Evolutionary conservation across 371 early-diverging fungal species (phyloP).

Genomic region (Apophysomyces ossiformis): DNA sequence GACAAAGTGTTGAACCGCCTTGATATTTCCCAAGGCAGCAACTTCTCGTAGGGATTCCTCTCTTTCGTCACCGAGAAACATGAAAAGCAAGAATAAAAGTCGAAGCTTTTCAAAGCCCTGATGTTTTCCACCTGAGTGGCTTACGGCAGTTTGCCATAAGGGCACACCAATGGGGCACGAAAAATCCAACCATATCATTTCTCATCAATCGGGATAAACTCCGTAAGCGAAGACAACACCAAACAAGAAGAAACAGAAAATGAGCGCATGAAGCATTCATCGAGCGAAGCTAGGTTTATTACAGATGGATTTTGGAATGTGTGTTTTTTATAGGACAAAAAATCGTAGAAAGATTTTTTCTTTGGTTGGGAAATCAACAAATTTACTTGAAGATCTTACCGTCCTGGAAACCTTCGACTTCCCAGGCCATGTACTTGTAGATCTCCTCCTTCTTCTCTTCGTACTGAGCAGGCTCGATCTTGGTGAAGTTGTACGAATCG

Average conservation of each 20-base stretch:
- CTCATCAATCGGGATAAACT: too few species aligned
- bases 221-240: too few species aligned
- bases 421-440: constrained; percentile 55
- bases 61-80: constrained; percentile 55
- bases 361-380: neutral
- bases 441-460: constrained; percentile 59
- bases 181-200: too few species aligned
- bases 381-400: constrained; percentile 49
- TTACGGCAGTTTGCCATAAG: too few species aligned
- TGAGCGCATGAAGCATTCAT: too few species aligned
- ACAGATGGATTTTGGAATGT: too few species aligned
- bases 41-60: constrained; percentile 72
- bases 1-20: constrained; percentile 65
- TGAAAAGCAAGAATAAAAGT: constrained; percentile 13
- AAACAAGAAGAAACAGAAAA: too few species aligned
- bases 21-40: constrained; percentile 75
- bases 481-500: constrained; percentile 83
- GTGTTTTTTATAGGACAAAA: too few species aligned
- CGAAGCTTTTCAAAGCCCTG: too few species aligned
- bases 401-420: constrained; percentile 51
- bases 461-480: constrained; percentile 73
- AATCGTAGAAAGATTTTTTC: neutral
- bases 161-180: too few species aligned
- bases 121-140: too few species aligned
- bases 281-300: too few species aligned